Base-by-base conservation (phyloP, 345 rosid species). In the Linum trigynum region DNA sequence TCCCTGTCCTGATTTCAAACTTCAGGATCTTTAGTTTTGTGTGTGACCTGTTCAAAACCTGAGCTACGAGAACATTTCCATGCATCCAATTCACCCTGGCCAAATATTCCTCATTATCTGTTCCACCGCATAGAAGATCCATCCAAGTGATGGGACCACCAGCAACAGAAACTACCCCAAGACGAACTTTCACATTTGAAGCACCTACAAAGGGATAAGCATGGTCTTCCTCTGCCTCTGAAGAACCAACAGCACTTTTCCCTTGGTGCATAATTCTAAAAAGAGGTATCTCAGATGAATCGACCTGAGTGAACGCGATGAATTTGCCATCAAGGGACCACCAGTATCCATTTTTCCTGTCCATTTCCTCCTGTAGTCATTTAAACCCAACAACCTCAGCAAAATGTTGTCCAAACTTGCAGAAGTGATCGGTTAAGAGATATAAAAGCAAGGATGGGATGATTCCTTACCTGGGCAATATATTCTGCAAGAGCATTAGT, bases 201-300 rank as follows among this genome's bases (percentile, higher is more conserved):
- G 94, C 85, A 74, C 99, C 99, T n/a, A 90, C 83, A 62, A 92
- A 92, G 58, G 99, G 99, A 71, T 92, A 90, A 59, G 96, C 87
- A 75, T 92, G 97, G 66, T 92, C 99, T 81, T 92, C 96, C 74
- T 86, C 85, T 43, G 95, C 87, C 45, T 92, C 90, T 23, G 32
- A 23, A 48, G 71, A 61, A 74, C 96, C 92, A 58, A 90, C 96
- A 17, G 82, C 79, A 72, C 80, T 79, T 77, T 88, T 88, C 2
- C 99, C 96, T 69, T 86, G 99, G 75, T 94, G 99, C 99, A 94
- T 85, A 65, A 94, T 94, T 85, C 99, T 85, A 71, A 79, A 94
- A 61, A 76, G 82, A 55, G 97, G 97, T 58, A 88, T 76, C 32
- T 75, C 76, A 16, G 89, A 86, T 69, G 86, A 80, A 85, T 92